Conservation (phyloP, 495 filamentous ascomycete species). For the Daldinia bambusicola region DNA sequence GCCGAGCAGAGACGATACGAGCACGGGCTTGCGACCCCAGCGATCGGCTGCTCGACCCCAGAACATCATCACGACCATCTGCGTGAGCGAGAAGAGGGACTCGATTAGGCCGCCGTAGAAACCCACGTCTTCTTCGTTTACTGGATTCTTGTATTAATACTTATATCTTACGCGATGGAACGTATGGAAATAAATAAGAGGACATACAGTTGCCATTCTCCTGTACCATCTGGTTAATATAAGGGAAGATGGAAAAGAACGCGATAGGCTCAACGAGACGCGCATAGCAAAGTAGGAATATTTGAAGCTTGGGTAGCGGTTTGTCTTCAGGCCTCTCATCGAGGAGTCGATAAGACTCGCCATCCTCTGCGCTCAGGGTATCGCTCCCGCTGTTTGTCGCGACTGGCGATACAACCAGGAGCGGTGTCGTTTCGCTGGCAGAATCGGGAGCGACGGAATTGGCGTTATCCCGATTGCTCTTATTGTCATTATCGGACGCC, state of each 20-base stretch:
- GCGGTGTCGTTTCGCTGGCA: conserved; percentile 51
- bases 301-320: conserved; percentile 67
- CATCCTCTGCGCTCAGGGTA: conserved; percentile 31
- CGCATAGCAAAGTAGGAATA: conserved; percentile 73
- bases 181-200: background rate
- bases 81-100: conserved; percentile 74
- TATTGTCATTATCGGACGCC: conserved; percentile 14
- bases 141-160: conserved; percentile 13
- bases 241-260: conserved; percentile 81
- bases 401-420: conserved; percentile 46
- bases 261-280: conserved; percentile 77
- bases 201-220: conserved; percentile 60
- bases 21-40: conserved; percentile 72
- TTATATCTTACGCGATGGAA: background rate
- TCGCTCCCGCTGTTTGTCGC: conserved; percentile 29
- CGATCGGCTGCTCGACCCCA: conserved; percentile 75
- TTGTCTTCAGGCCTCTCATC: no score
- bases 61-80: conserved; percentile 64
- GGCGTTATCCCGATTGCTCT: background rate
- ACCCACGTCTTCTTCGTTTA: conserved; percentile 69
- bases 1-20: conserved; percentile 69
- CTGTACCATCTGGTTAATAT: conserved; percentile 76
- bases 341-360: conserved; percentile 42
- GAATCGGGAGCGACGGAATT: background rate
- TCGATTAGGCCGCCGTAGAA: conserved; percentile 80